A percentile compares a stretch with the other conserved stretches of the same genome.
These are phyloP conservation scores for Coniochaeta hoffmannii DNA, from an alignment of 2,329 filamentous ascomycete species.

Conservation along the genomic window DNA sequence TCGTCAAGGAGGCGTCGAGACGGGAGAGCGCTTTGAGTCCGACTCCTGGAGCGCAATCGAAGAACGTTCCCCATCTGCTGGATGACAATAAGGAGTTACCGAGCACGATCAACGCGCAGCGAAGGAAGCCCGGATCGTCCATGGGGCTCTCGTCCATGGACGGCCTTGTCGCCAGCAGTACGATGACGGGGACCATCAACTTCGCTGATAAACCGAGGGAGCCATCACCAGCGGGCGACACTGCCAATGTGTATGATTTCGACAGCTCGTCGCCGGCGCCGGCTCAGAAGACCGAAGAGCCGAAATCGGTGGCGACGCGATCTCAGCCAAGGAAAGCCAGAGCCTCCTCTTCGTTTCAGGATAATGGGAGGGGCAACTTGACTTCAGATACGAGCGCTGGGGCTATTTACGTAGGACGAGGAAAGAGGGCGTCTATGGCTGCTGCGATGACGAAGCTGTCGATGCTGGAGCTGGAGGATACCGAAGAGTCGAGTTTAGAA, in stretches of 20 bases:
- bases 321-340: constrained; percentile 5
- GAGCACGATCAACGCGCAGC: not conserved
- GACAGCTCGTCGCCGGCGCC: constrained; percentile 34
- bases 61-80: not conserved
- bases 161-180: not conserved
- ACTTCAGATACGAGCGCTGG: not conserved
- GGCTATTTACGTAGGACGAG: not conserved
- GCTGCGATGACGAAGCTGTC: constrained; percentile 25
- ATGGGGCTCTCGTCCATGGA: not conserved
- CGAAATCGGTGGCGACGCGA: constrained; percentile 17
- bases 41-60: not conserved
- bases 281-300: constrained; percentile 20
- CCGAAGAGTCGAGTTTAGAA: constrained; percentile 18
- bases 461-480: constrained; percentile 17
- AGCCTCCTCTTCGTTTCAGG: not conserved
- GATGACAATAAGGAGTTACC: not conserved
- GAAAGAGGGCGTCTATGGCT: constrained; percentile 36
- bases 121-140: not conserved
- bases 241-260: constrained; percentile 48
- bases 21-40: not conserved
- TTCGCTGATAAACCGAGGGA: not conserved
- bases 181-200: not conserved
- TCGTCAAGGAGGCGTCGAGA: not conserved
- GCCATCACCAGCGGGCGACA: not conserved
- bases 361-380: constrained; percentile 9